A percentile compares a stretch with the other conserved stretches of the same genome.
Conservation (phyloP, 2,329 filamentous ascomycete genomes). For the Dothistroma septosporum region DNA sequence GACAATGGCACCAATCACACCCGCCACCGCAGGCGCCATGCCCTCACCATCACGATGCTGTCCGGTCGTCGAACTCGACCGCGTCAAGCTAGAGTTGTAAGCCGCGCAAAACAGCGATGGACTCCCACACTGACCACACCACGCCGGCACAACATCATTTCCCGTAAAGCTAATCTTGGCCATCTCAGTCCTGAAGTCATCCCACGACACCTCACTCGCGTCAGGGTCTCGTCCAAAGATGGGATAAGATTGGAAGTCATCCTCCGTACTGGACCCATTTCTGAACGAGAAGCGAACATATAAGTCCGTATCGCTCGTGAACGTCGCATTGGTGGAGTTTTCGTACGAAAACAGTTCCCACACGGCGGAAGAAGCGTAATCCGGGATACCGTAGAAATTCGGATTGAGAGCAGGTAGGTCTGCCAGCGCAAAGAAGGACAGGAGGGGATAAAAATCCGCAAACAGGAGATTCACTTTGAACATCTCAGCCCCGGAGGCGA, state of each 20-base stretch:
- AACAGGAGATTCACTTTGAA: conserved; percentile 42
- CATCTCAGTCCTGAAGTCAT: conserved; percentile 49
- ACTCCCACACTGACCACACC: conserved; percentile 51
- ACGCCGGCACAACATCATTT: conserved; percentile 40
- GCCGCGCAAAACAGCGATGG: conserved; percentile 39
- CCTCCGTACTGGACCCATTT: conserved; percentile 47
- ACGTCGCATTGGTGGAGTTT: conserved; percentile 17
- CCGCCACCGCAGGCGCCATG: conserved; percentile 45
- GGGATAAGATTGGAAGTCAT: conserved; percentile 42
- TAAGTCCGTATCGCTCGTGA: conserved; percentile 42
- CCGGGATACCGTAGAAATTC: conserved; percentile 49
- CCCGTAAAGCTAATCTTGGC: conserved; percentile 41
- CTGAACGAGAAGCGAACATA: conserved; percentile 55
- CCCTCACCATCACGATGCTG: neutral
- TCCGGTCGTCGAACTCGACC: neutral
- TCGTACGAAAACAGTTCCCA: conserved; percentile 51
- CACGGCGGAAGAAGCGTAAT: conserved; percentile 46
- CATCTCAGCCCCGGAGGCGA: conserved; percentile 24
- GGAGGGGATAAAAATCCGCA: conserved; percentile 47
- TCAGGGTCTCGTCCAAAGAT: conserved; percentile 50
- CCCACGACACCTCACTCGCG: conserved; percentile 46
- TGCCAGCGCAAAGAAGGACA: conserved; percentile 49
- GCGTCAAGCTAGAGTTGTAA: conserved; percentile 36
- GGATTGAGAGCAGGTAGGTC: conserved; percentile 38
- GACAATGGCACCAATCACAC: conserved; percentile 55